Evolutionary conservation across 106 monocot genomes (phyloP).

Genomic region (Gastrodia elata): DNA sequence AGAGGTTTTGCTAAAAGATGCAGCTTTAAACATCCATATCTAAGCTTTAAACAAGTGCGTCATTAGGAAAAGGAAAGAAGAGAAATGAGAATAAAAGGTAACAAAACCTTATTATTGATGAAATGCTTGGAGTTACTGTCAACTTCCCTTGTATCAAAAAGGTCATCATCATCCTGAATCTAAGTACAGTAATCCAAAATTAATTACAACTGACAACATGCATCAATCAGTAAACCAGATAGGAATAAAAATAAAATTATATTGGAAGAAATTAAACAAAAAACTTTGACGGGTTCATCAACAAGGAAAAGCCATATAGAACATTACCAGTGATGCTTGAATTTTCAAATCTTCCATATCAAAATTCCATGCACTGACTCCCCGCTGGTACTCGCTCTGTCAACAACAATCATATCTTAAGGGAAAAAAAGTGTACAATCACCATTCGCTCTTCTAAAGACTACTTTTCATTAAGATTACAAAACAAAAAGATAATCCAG

Average conservation of each 20-base stretch:
- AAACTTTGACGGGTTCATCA: background rate
- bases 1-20: background rate
- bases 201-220: background rate
- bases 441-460: background rate
- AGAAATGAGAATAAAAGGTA: background rate
- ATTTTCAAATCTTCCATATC: slow-evolving; percentile 84
- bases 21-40: background rate
- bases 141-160: slow-evolving; percentile 59
- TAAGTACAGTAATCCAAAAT: slow-evolving; percentile 1
- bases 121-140: slow-evolving; percentile 27
- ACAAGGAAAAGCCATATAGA: slow-evolving; percentile 2
- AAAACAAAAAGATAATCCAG: too few relatives aligned
- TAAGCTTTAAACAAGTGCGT: background rate
- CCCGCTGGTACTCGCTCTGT: slow-evolving; percentile 88
- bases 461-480: background rate
- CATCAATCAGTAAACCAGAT: background rate
- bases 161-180: slow-evolving; percentile 82
- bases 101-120: slow-evolving; percentile 42
- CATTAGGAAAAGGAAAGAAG: background rate
- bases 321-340: slow-evolving; percentile 79
- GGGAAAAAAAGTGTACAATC: background rate
- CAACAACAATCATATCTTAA: background rate
- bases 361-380: slow-evolving; percentile 98
- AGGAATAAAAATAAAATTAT: background rate
- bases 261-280: background rate